These are phyloP conservation scores for Schizosaccharomyces lindneri DNA, from an alignment of 805 yeast genomes.

Conservation along the genomic window DNA sequence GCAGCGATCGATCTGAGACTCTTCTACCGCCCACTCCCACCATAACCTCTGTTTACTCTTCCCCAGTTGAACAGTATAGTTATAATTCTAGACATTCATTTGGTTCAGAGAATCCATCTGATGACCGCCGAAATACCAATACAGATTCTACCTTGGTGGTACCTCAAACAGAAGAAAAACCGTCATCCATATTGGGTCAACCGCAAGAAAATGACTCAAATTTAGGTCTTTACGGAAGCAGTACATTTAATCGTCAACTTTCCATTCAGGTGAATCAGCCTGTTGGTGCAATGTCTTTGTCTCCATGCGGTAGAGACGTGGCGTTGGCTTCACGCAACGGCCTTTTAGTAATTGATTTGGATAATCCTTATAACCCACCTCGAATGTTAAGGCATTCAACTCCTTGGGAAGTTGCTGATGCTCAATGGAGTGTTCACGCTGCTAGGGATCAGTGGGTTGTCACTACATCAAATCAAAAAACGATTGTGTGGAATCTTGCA, in stretches of 20 bases:
- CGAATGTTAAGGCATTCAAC: slow-evolving; percentile 80
- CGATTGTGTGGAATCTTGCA: slow-evolving; percentile 76
- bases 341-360: slow-evolving; percentile 67
- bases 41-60: background rate
- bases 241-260: slow-evolving; percentile 1
- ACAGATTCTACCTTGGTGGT: too few relatives aligned
- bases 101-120: too few relatives aligned
- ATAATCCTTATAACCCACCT: slow-evolving; percentile 88
- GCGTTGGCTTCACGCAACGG: slow-evolving; percentile 77
- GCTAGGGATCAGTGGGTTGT: slow-evolving; percentile 75
- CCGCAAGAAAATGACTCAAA: background rate
- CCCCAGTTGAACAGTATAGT: background rate
- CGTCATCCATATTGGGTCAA: too few relatives aligned
- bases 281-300: slow-evolving; percentile 7
- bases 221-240: background rate
- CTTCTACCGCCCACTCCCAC: background rate
- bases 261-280: slow-evolving; percentile 1
- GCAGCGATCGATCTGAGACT: background rate
- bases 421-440: slow-evolving; percentile 89
- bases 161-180: too few relatives aligned
- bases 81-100: background rate
- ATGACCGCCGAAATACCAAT: too few relatives aligned
- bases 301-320: slow-evolving; percentile 54
- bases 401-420: slow-evolving; percentile 96
- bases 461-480: slow-evolving; percentile 86